These are phyloP conservation scores for Stephania yunnanensis DNA, from an alignment of 164 flowering plant species.

Conservation along the genomic window DNA sequence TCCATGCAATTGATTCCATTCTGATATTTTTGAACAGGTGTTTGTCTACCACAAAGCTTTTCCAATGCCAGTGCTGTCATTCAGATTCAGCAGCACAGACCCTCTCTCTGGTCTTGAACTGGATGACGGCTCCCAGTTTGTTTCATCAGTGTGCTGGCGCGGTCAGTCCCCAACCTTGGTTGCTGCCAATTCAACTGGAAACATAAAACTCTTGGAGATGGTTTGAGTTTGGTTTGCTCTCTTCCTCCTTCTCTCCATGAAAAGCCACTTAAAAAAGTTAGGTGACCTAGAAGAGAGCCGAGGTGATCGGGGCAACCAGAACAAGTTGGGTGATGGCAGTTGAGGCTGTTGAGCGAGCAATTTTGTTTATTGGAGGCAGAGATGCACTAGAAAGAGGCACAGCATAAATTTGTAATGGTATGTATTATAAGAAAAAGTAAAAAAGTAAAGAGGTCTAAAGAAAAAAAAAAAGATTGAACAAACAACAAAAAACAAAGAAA, in stretches of 20 bases:
- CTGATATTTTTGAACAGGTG: slow-evolving; percentile 41
- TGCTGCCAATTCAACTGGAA: slow-evolving; percentile 89
- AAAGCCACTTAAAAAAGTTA: slow-evolving; percentile 1
- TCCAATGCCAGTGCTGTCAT: slow-evolving; percentile 84
- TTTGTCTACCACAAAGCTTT: slow-evolving; percentile 87
- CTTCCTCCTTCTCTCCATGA: background rate
- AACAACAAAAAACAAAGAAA: background rate
- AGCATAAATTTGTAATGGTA: background rate
- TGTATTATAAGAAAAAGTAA: background rate
- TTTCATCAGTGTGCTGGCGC: slow-evolving; percentile 93
- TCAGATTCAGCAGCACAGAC: slow-evolving; percentile 60
- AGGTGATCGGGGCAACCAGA: background rate
- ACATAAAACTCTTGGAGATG: slow-evolving; percentile 86
- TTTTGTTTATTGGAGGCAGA: slow-evolving; percentile 1
- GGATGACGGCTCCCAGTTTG: slow-evolving; percentile 67
- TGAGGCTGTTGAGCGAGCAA: background rate
- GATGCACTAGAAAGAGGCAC: background rate
- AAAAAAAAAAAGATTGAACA: background rate
- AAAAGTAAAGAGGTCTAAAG: background rate
- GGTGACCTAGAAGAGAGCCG: background rate
- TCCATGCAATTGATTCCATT: background rate
- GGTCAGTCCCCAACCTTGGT: slow-evolving; percentile 78
- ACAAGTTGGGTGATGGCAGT: background rate
- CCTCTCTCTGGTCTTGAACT: slow-evolving; percentile 57
- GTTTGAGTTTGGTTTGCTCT: slow-evolving; percentile 30